Conservation (phyloP, 176 grass and related monocot species). For the Carex myosuroides region DNA sequence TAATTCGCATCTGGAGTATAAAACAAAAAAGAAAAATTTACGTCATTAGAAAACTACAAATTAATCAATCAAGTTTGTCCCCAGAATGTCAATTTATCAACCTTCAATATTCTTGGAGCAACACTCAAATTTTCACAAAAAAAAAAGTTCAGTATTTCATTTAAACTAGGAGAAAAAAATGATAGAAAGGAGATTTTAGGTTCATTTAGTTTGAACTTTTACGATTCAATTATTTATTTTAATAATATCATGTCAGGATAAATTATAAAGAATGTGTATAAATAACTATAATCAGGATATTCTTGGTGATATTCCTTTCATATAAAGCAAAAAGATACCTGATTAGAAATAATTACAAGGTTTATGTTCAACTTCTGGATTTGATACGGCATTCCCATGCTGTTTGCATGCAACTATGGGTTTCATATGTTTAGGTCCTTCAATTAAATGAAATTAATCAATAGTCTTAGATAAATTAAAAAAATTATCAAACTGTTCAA, state of each 20-base stretch:
- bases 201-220: not conserved
- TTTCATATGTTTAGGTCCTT: too few relatives aligned
- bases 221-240: not conserved
- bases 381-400: too few relatives aligned
- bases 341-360: not conserved
- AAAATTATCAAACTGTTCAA: too few relatives aligned
- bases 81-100: not conserved
- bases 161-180: not conserved
- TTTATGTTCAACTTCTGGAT: too few relatives aligned
- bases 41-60: not conserved
- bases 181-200: too few relatives aligned
- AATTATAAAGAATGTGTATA: not conserved
- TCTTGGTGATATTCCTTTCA: not conserved
- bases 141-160: not conserved
- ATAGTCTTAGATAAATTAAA: too few relatives aligned
- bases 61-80: not conserved
- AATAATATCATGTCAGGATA: not conserved
- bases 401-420: too few relatives aligned
- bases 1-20: not conserved
- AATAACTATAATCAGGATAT: not conserved
- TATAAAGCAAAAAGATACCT: not conserved
- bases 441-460: too few relatives aligned
- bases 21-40: not conserved
- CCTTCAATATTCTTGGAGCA: not conserved
- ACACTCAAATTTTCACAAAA: not conserved